Evolutionary conservation across 2,329 filamentous ascomycete species (phyloP), one percentile per base, ranked within the genome.

Genomic region (Aspergillus fructus): DNA sequence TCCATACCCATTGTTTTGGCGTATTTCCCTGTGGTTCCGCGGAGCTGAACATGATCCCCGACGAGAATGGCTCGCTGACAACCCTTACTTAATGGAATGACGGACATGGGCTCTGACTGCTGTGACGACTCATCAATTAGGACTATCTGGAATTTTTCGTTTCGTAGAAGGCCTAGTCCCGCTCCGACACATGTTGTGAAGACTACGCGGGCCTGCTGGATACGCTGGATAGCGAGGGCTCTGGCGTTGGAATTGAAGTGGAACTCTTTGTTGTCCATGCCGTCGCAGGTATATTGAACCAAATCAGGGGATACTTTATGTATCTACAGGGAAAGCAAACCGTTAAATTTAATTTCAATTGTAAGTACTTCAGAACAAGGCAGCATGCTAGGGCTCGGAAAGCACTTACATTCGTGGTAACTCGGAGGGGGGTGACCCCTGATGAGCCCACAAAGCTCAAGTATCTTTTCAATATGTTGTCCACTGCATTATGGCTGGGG

Each of bases 391-490:
- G 24, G 30, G 17, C 13, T 39, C 9, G 1, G n/a, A 49, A 49
- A 49, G 4, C 13, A 49, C 30, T 49, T 49, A 37, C 46, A 37
- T 49, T 49, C 8, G 46, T 49, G 21, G 46, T 30, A 37, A 49
- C 46, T 37, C 30, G 15, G 13, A 49, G 46, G n/a, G 46, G 46
- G 17, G 3, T n/a, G 9, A 49, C 46, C 7, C 30, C 46, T n/a
- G 24, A 19, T 49, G 30, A 19, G 37, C 30, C 46, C 46, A 24
- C 27, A 49, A 37, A 8, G 17, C 17, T 15, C 30, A 49, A 19
- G 46, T 49, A 49, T 37, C 46, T 21, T n/a, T 49, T 49, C 5
- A 49, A 49, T n/a, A 49, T 49, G 21, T 49, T 49, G 13, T 49
- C 46, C 6, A 49, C 46, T 9, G 30, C 30, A 49, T 49, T 49